Evolutionary conservation across 352 stramenopile species (phyloP).

Genomic region (Phytophthora ohioensis): DNA sequence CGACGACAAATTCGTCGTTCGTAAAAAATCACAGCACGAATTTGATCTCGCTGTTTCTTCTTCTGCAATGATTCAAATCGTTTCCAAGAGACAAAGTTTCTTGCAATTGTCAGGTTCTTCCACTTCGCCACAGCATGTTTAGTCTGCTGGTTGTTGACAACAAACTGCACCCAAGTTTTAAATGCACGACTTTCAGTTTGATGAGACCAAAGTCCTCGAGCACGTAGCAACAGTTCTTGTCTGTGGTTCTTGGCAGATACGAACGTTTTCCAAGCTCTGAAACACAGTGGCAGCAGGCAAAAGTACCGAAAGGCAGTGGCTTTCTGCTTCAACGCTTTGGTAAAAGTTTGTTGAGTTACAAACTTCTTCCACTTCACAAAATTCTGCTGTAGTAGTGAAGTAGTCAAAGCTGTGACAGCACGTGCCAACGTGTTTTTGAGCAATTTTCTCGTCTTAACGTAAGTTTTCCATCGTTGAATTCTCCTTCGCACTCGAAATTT

Average conservation of each 20-base stretch:
- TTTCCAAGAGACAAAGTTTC: slow-evolving; percentile 31
- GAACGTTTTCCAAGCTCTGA: slow-evolving; percentile 41
- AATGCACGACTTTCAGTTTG: slow-evolving; percentile 50
- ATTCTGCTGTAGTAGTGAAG: slow-evolving; percentile 15
- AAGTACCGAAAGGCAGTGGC: slow-evolving; percentile 55
- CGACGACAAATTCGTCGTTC: not conserved
- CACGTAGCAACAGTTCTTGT: slow-evolving; percentile 33
- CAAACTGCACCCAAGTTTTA: slow-evolving; percentile 36
- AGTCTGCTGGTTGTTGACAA: slow-evolving; percentile 9
- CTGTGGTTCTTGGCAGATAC: slow-evolving; percentile 15
- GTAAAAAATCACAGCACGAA: slow-evolving; percentile 27
- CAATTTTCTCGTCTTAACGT: slow-evolving; percentile 30
- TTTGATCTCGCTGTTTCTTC: slow-evolving; percentile 8
- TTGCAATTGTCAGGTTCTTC: slow-evolving; percentile 21
- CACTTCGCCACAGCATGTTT: slow-evolving; percentile 32
- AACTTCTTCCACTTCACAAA: slow-evolving; percentile 50
- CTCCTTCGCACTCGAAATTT: slow-evolving; percentile 26
- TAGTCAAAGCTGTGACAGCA: slow-evolving; percentile 22
- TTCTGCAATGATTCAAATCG: slow-evolving; percentile 20
- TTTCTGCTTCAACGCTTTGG: slow-evolving; percentile 39
- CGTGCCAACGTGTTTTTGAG: slow-evolving; percentile 28
- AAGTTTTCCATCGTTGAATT: slow-evolving; percentile 37
- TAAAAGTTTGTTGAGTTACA: slow-evolving; percentile 13
- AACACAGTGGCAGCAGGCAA: slow-evolving; percentile 43
- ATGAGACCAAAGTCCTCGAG: slow-evolving; percentile 43